Base-by-base conservation (phyloP, 1,284 basidiomycete species). In the Athelia sp. region DNA sequence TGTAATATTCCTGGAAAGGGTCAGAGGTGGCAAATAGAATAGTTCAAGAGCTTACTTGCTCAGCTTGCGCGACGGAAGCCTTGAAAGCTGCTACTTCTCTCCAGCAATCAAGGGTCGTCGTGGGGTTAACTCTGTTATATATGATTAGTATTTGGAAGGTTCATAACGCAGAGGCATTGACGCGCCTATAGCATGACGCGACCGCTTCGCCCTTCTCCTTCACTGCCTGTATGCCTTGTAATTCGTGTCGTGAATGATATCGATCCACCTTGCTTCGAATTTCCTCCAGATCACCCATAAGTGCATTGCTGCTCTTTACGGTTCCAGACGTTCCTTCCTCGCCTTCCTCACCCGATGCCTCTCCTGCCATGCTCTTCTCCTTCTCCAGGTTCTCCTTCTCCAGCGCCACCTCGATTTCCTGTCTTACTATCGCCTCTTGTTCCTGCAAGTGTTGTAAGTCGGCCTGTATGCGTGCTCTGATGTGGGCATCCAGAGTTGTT, bases 341-440 rank as follows among this genome's bases (percentile, higher is more conserved):
- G 54, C 60, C 66, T 52, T 60, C 62, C 32, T 50, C 47, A 17
- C 19, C 36, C 15, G 46, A n/a, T 18, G 34, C 49, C 19, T 70
- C 71, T 36, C 73, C 76, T 6, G 75, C 73, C 71, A 78, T 74
- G 29, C 61, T 61, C 54, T 70, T 73, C 66, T 90, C 89, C 50
- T 75, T 74, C 64, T 90, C 84, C 43, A 90, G 64, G 63, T 90
- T 91, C 69, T 91, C 88, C 68, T 82, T 85, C 69, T 90, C 85
- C 34, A 91, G 70, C 3, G 84, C 85, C 34, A 61, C 66, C 59
- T 87, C 82, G 45, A 91, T 88, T 64, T 88, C 78, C 47, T 70
- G 67, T 38, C 75, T 77, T 3, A 90, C 82, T 19, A 69, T 63
- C 54, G 82, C 79, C 61, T 90, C 88, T 58, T 87, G 79, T 35